Evolutionary conservation across 352 stramenopile species (phyloP), one percentile per base, ranked within the genome.

Genomic region (Phytophthora megakarya): DNA sequence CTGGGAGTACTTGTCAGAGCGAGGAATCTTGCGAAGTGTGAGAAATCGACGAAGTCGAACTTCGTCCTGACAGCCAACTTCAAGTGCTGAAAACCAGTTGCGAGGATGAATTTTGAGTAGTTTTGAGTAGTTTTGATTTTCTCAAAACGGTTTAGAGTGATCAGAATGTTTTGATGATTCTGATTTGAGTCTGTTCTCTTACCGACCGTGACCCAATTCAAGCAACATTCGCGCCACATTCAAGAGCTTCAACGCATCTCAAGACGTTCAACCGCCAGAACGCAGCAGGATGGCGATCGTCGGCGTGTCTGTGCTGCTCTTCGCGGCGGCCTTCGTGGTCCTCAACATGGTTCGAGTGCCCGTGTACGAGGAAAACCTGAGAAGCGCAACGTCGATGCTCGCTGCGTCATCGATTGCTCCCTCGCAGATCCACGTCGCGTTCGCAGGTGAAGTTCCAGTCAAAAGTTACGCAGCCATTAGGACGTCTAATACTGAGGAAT

Each of bases 361-460:
- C 0, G 45, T 80, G 6, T 80, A 75, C 45, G 72, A 80, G n/a
- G 57, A 49, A 37, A 42, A 46, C 13, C 22, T 66, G 18, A 38
- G 11, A n/a, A 45, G 30, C 25, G 11, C 38, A 4, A 26, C n/a
- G 1, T 59, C 28, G 16, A 13, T 65, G 37, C 43, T 59, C 12
- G 43, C 25, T 12, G 11, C 5, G 15, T 25, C 18, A 12, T 66
- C 58, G 7, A 56, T 65, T 43, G 46, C 32, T 6, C 79, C 79
- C 11, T 73, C 65, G 13, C 80, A 89, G 49, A 56, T 89, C 15
- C 76, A 81, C 57, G 46, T 89, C 43, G 75, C 80, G 3, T 67
- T 89, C 6, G 75, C 63, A 23, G 63, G 76, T 47, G 65, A 78
- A 66, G 39, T 62, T 15, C 23, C 32, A 42, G 46, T 69, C n/a